Percentiles rank a stretch among this genome's conserved stretches.
phyloP scores from a whole-genome alignment of 2,329 filamentous ascomycete species.

The Clonostachys sp. region DNA sequence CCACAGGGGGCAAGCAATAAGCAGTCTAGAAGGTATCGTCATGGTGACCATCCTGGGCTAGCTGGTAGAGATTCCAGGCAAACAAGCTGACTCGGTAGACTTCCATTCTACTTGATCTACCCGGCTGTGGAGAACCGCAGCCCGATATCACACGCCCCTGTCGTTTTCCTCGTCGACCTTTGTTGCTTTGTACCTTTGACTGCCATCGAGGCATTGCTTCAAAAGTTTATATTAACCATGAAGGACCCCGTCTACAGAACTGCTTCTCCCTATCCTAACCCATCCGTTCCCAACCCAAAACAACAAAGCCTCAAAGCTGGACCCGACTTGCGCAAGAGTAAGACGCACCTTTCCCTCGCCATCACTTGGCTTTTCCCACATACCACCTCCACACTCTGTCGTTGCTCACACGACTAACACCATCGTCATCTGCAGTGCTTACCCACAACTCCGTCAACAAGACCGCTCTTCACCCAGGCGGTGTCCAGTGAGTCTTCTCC shows the following conservation, averaged over 20 bases:
- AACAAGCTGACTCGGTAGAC: too few species aligned
- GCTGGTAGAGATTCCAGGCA: too few species aligned
- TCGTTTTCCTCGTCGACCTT: too few species aligned
- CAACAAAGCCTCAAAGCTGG: slow-evolving; percentile 29
- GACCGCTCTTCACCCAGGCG: slow-evolving; percentile 84
- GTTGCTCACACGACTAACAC: not conserved
- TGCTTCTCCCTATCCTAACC: slow-evolving; percentile 30
- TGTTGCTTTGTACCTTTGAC: not conserved
- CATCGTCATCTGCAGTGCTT: slow-evolving; percentile 2
- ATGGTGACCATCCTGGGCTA: too few species aligned
- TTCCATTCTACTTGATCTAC: too few species aligned
- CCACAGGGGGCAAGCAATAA: too few species aligned
- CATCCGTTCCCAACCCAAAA: slow-evolving; percentile 10
- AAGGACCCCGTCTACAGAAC: slow-evolving; percentile 32
- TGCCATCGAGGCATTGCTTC: not conserved
- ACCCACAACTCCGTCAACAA: slow-evolving; percentile 69
- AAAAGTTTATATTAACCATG: slow-evolving; percentile 30
- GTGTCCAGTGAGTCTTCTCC: slow-evolving; percentile 72
- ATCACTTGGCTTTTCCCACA: not conserved
- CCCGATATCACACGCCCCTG: too few species aligned
- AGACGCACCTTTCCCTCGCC: slow-evolving; percentile 11
- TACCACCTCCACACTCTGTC: not conserved
- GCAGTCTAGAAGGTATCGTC: too few species aligned
- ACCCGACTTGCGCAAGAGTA: slow-evolving; percentile 36
- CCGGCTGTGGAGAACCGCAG: too few species aligned